phyloP scores from a whole-genome alignment of 2,329 filamentous ascomycete species.

The Lachnellula subtilissima region DNA sequence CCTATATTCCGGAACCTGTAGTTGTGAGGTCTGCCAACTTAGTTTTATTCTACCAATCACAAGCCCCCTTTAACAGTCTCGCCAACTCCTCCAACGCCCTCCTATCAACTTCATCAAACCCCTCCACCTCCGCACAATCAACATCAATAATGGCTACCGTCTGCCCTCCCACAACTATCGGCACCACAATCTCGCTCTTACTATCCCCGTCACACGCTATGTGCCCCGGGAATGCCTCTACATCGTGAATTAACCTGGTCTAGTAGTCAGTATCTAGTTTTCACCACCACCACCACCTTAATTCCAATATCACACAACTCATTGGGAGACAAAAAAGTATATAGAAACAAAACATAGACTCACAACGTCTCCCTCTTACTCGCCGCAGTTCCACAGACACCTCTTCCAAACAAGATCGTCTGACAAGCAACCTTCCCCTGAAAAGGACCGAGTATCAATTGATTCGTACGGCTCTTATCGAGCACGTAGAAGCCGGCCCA shows the following conservation, averaged over 20 bases:
- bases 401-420: slow-evolving; percentile 65
- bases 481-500: slow-evolving; percentile 79
- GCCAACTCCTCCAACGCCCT: slow-evolving; percentile 63
- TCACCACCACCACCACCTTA: background rate
- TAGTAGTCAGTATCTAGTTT: background rate
- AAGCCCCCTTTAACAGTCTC: slow-evolving; percentile 51
- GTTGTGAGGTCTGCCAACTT: too few species aligned
- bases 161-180: slow-evolving; percentile 46
- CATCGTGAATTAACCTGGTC: slow-evolving; percentile 53
- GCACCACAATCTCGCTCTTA: slow-evolving; percentile 77
- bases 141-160: slow-evolving; percentile 74
- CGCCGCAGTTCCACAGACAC: slow-evolving; percentile 72
- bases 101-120: slow-evolving; percentile 67
- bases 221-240: slow-evolving; percentile 71
- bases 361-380: slow-evolving; percentile 48
- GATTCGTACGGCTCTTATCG: slow-evolving; percentile 41
- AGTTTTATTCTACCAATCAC: slow-evolving; percentile 53
- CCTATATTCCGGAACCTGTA: too few species aligned
- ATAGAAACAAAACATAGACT: background rate
- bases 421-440: slow-evolving; percentile 79
- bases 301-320: background rate
- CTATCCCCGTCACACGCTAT: slow-evolving; percentile 76
- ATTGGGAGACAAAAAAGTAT: background rate
- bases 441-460: slow-evolving; percentile 74
- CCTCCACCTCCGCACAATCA: slow-evolving; percentile 63